Conservation (phyloP, 164 flowering plant genomes). For the Cinnamomum micranthum region DNA sequence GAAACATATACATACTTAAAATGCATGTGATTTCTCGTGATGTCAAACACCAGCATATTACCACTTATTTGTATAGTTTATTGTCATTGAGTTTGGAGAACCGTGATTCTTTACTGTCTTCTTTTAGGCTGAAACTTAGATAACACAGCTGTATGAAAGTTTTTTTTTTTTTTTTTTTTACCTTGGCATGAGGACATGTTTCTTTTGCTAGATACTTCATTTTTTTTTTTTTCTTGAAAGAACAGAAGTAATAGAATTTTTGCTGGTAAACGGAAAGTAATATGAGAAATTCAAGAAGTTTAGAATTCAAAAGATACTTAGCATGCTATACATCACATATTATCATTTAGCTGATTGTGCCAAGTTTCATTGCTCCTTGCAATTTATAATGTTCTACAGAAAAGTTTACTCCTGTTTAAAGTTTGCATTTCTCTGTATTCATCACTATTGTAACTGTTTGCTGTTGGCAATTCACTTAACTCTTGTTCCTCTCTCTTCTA, state of each 20-base stretch:
- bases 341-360: too few species aligned
- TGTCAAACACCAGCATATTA: not conserved
- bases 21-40: not conserved
- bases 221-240: not conserved
- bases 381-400: too few species aligned
- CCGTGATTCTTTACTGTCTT: not conserved
- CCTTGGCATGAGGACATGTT: too few species aligned
- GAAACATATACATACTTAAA: too few species aligned
- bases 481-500: not conserved
- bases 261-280: too few species aligned
- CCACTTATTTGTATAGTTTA: too few species aligned
- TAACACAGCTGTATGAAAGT: too few species aligned
- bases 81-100: not conserved
- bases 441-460: not conserved
- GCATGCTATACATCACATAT: too few species aligned
- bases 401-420: not conserved
- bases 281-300: too few species aligned
- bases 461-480: not conserved
- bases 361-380: too few species aligned
- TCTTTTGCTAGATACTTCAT: not conserved
- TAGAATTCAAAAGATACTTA: too few species aligned
- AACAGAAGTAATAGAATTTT: not conserved
- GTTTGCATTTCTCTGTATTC: not conserved
- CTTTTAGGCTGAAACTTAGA: not conserved
- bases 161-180: too few species aligned